Evolutionary conservation across 2,329 filamentous ascomycete species (phyloP).

Genomic region (Penicillium sp.): DNA sequence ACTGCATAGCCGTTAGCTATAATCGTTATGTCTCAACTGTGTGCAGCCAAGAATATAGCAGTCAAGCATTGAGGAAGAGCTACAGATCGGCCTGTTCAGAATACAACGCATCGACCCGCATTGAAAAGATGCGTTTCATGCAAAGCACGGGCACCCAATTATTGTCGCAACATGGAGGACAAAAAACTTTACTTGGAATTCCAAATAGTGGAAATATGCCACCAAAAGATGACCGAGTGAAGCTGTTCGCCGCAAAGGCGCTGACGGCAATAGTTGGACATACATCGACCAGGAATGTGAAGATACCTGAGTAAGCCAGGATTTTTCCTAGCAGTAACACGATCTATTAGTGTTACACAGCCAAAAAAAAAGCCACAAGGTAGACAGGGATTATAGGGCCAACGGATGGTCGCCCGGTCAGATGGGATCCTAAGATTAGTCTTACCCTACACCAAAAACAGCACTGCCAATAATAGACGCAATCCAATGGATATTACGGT

Average conservation of each 20-base stretch:
- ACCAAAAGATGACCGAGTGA: constrained; percentile 74
- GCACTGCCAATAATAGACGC: constrained; percentile 69
- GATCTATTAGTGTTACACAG: constrained; percentile 24
- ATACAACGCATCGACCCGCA: constrained; percentile 13
- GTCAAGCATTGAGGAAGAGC: neutral
- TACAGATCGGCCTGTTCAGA: constrained; percentile 7
- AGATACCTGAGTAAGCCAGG: constrained; percentile 77
- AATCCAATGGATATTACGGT: constrained; percentile 69
- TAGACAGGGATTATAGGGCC: neutral
- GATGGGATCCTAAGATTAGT: constrained; percentile 22
- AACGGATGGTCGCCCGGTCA: constrained; percentile 1
- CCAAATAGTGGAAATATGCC: constrained; percentile 76
- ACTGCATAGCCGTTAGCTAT: constrained; percentile 35
- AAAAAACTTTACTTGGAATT: constrained; percentile 48
- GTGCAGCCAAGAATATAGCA: neutral
- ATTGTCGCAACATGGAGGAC: neutral
- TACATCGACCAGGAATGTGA: constrained; percentile 76
- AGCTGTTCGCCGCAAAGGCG: constrained; percentile 79
- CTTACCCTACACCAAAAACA: constrained; percentile 70
- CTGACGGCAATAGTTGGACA: constrained; percentile 49
- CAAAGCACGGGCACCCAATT: constrained; percentile 11
- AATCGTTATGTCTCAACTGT: neutral
- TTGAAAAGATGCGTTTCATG: constrained; percentile 5
- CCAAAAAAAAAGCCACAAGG: constrained; percentile 1
- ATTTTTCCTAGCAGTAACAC: constrained; percentile 58